phyloP scores from a whole-genome alignment of 2,329 filamentous ascomycete genomes.

The Aspergillus persii region DNA sequence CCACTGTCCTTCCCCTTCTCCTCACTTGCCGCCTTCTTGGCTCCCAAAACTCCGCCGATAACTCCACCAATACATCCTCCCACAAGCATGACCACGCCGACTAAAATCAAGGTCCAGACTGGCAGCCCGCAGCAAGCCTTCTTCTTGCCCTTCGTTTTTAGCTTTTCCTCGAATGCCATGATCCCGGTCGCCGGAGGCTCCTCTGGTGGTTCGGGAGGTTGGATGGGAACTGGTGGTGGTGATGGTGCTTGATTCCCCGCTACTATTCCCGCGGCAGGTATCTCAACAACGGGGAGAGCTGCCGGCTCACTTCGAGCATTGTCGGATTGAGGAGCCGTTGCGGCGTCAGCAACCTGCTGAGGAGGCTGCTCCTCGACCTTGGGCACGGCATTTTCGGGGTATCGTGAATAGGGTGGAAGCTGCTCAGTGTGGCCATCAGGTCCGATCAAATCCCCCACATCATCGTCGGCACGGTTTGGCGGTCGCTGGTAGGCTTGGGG shows the following conservation, averaged over 20 bases:
- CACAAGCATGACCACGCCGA: constrained; percentile 47
- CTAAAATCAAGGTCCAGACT: constrained; percentile 50
- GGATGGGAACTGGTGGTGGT: constrained; percentile 12
- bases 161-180: constrained; percentile 44
- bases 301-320: constrained; percentile 43
- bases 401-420: constrained; percentile 85
- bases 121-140: constrained; percentile 52
- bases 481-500: constrained; percentile 67
- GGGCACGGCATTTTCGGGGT: constrained; percentile 70
- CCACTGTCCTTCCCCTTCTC: constrained; percentile 21
- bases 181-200: constrained; percentile 33
- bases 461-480: constrained; percentile 67
- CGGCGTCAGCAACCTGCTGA: constrained; percentile 22
- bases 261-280: constrained; percentile 31
- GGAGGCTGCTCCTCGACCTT: constrained; percentile 48
- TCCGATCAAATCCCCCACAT: constrained; percentile 81
- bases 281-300: constrained; percentile 29
- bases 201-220: constrained; percentile 13
- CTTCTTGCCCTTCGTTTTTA: constrained; percentile 43
- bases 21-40: constrained; percentile 36
- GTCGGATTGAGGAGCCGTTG: constrained; percentile 50
- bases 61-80: constrained; percentile 53
- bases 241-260: constrained; percentile 15
- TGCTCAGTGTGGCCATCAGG: constrained; percentile 88
- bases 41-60: constrained; percentile 54